Conservation (phyloP, 805 yeast species). For the Clavispora carvajalis region DNA sequence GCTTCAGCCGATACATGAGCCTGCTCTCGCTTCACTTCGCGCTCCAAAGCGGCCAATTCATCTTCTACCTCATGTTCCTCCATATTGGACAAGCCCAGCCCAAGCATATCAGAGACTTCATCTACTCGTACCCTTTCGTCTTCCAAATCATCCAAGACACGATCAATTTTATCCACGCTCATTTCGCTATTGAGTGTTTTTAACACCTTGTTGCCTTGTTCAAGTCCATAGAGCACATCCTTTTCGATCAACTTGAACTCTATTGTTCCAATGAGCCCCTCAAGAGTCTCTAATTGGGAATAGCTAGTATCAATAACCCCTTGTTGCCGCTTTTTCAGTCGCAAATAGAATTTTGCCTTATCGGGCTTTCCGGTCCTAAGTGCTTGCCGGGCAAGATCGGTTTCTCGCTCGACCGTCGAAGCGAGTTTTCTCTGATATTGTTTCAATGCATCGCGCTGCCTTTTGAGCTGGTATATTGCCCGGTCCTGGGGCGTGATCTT, state of each 20-base stretch:
- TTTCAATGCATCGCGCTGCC: slow-evolving; percentile 79
- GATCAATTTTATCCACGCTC: slow-evolving; percentile 73
- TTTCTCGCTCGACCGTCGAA: slow-evolving; percentile 56
- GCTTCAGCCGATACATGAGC: neutral
- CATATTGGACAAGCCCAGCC: slow-evolving; percentile 33
- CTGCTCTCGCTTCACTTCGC: slow-evolving; percentile 30
- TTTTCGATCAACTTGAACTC: slow-evolving; percentile 88
- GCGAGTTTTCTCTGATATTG: slow-evolving; percentile 63
- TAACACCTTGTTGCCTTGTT: slow-evolving; percentile 75
- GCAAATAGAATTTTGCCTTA: slow-evolving; percentile 63
- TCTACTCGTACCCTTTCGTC: slow-evolving; percentile 79
- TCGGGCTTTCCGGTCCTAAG: slow-evolving; percentile 48
- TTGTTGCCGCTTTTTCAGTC: slow-evolving; percentile 79
- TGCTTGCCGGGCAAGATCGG: slow-evolving; percentile 52
- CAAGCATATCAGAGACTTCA: slow-evolving; percentile 56
- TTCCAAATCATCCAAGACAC: slow-evolving; percentile 74
- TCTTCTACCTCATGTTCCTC: slow-evolving; percentile 63
- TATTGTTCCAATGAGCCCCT: slow-evolving; percentile 69
- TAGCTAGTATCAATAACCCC: slow-evolving; percentile 64
- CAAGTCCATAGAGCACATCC: slow-evolving; percentile 74
- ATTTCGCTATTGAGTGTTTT: slow-evolving; percentile 73
- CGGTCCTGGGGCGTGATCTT: slow-evolving; percentile 78
- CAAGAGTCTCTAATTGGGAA: slow-evolving; percentile 73
- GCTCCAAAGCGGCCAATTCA: slow-evolving; percentile 50
- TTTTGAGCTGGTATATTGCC: slow-evolving; percentile 80